A percentile compares a stretch with the other conserved stretches of the same genome.
These are phyloP conservation scores for Orobanche coerulescens DNA, from an alignment of 257 asterid genomes.

Conservation along the genomic window DNA sequence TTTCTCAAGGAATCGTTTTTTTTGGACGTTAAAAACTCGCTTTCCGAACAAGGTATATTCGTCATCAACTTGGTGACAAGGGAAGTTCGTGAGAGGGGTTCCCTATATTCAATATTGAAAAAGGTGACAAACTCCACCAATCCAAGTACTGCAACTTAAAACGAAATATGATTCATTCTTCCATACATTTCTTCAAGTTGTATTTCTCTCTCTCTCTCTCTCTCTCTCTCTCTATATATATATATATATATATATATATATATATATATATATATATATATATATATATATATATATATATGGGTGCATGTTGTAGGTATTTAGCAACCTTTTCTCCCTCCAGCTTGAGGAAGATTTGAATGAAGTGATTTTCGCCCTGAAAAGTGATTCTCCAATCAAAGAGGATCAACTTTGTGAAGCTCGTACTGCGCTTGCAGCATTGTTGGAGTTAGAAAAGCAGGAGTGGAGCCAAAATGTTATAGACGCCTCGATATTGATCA, in stretches of 20 bases:
- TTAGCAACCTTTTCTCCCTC: constrained; percentile 53
- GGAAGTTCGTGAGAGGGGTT: constrained; percentile 49
- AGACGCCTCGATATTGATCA: constrained; percentile 40
- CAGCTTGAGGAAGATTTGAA: constrained; percentile 80
- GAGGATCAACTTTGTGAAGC: constrained; percentile 48
- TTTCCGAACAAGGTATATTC: constrained; percentile 72
- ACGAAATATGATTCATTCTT: neutral
- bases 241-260: too few relatives aligned
- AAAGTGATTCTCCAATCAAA: constrained; percentile 24
- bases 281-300: neutral
- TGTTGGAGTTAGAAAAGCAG: constrained; percentile 32
- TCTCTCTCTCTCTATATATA: too few relatives aligned
- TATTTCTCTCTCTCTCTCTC: neutral
- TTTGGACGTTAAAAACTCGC: constrained; percentile 44
- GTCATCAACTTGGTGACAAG: constrained; percentile 80
- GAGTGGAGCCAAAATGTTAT: constrained; percentile 34
- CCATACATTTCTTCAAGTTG: neutral
- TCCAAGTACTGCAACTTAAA: constrained; percentile 22
- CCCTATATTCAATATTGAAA: constrained; percentile 53
- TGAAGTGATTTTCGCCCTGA: constrained; percentile 72
- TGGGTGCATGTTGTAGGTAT: constrained; percentile 57
- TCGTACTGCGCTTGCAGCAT: constrained; percentile 28
- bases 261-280: too few relatives aligned
- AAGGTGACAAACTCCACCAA: too few relatives aligned
- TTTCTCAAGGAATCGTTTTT: constrained; percentile 82